Evolutionary conservation across 2,329 filamentous ascomycete species (phyloP).

Genomic region (Sclerotinia glacialis): DNA sequence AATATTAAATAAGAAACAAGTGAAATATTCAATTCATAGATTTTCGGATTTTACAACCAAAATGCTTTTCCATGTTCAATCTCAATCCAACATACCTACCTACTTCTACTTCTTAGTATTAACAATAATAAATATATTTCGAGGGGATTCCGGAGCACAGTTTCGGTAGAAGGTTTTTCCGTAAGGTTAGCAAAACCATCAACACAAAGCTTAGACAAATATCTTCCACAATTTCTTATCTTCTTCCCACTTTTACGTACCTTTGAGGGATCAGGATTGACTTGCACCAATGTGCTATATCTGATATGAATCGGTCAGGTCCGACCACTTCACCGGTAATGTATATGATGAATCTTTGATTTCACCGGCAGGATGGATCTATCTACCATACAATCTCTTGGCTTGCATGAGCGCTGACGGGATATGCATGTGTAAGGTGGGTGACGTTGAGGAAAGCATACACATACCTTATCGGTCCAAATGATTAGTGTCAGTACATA

Average conservation of each 20-base stretch:
- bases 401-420: constrained; percentile 2
- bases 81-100: background rate
- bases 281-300: background rate
- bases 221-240: constrained; percentile 1
- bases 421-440: constrained; percentile 10
- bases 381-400: background rate
- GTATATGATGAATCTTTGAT: background rate
- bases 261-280: background rate
- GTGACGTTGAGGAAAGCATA: background rate
- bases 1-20: background rate
- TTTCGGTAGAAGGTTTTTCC: background rate
- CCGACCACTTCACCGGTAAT: constrained; percentile 1
- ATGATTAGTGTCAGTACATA: constrained; percentile 2
- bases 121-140: no score
- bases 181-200: background rate
- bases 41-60: background rate
- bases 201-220: background rate
- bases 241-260: constrained; percentile 10
- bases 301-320: background rate
- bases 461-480: background rate
- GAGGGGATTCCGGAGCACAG: background rate
- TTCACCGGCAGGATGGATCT: background rate
- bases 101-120: background rate
- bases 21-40: background rate
- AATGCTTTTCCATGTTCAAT: background rate